Conservation (phyloP, 176 grass and related monocot species). For the Cenchrus purpureus region DNA sequence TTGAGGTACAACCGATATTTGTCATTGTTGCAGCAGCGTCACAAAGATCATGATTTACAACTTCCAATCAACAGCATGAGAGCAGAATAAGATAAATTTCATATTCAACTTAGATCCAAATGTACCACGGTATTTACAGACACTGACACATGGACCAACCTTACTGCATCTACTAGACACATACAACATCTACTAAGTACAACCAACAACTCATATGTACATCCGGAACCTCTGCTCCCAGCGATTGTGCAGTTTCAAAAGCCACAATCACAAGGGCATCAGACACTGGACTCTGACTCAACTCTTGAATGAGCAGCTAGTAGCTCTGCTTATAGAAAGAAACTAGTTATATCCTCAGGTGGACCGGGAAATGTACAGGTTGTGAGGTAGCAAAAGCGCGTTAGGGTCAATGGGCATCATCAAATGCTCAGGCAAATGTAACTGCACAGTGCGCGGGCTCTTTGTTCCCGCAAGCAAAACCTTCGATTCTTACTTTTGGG, state of each 20-base stretch:
- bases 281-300: neutral
- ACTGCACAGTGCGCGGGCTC: slow-evolving; percentile 59
- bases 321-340: slow-evolving; percentile 22
- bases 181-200: slow-evolving; percentile 50
- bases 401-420: slow-evolving; percentile 42
- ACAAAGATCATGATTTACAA: neutral
- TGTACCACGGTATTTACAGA: slow-evolving; percentile 50
- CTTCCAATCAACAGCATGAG: neutral
- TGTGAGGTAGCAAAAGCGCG: slow-evolving; percentile 38
- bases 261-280: slow-evolving; percentile 49
- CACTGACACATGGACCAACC: slow-evolving; percentile 20
- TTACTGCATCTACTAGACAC: slow-evolving; percentile 48
- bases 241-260: slow-evolving; percentile 60
- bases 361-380: slow-evolving; percentile 42
- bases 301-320: slow-evolving; percentile 12
- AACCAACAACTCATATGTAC: slow-evolving; percentile 72
- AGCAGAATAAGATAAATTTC: slow-evolving; percentile 14
- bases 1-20: too few species aligned
- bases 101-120: slow-evolving; percentile 46
- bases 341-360: slow-evolving; percentile 49
- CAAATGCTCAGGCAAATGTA: slow-evolving; percentile 66
- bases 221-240: slow-evolving; percentile 53
- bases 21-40: neutral
- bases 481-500: slow-evolving; percentile 90
- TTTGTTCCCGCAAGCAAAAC: slow-evolving; percentile 75